A percentile compares a stretch with the other conserved stretches of the same genome.
These are phyloP conservation scores for Colletotrichum chrysophilum DNA, from an alignment of 2,329 filamentous ascomycete species.

Conservation along the genomic window DNA sequence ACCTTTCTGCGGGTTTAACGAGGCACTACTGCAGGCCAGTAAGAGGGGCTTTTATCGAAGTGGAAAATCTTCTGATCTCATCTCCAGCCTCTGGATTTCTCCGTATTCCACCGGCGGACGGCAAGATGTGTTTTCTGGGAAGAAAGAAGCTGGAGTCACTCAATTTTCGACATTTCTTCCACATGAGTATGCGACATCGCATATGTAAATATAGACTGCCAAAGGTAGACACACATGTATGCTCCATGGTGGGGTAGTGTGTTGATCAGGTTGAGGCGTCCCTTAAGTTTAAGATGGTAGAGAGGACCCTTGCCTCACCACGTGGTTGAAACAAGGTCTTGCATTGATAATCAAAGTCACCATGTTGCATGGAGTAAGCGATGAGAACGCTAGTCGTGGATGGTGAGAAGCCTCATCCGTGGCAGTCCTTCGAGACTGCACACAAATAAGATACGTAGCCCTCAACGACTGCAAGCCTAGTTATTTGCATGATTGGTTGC, in stretches of 20 bases:
- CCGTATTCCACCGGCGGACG: not conserved
- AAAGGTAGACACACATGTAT: not conserved
- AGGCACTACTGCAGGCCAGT: not conserved
- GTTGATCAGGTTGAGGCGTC: not conserved
- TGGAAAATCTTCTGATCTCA: not conserved
- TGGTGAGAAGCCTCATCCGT: not conserved
- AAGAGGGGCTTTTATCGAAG: not conserved
- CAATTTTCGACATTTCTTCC: too few species aligned
- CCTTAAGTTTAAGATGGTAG: not conserved
- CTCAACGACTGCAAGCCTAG: not conserved
- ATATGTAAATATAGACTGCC: not conserved
- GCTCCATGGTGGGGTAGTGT: too few species aligned
- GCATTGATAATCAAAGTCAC: not conserved
- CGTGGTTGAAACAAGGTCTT: not conserved
- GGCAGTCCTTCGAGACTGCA: not conserved
- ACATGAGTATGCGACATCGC: not conserved
- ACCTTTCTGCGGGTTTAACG: not conserved
- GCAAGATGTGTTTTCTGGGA: too few species aligned
- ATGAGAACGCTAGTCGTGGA: not conserved
- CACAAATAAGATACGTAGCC: not conserved
- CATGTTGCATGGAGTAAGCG: not conserved
- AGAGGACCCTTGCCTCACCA: not conserved
- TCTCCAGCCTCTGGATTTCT: not conserved
- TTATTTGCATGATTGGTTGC: not conserved
- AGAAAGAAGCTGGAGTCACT: too few species aligned